Evolutionary conservation across 805 yeast genomes (phyloP), one percentile per base, ranked within the genome.

Genomic region (Saccharomycopsis malanga): DNA sequence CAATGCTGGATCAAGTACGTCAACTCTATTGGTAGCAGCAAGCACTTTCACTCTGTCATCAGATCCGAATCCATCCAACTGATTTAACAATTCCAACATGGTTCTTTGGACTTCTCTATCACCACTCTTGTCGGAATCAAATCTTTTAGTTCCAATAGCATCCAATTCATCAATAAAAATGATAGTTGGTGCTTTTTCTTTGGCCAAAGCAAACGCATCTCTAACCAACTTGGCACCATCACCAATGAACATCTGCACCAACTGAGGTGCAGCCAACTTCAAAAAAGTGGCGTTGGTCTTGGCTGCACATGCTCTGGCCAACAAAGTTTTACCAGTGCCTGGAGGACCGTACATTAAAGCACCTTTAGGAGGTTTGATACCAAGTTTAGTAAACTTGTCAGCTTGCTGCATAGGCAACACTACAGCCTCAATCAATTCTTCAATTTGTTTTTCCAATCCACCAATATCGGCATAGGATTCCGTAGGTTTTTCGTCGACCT

Each of bases 341-440:
- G 99, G 99, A 6, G 99, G 98, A 32, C 99, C 99, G 63, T 93
- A 93, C 89, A 93, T 87, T 45, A 93, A 73, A 3, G 96, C 98
- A 64, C 98, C 98, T 65, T 93, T 93, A 50, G 98, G 98, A 14
- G 98, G 94, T 63, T 86, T 91, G 61, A 93, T 89, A 48, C 99
- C 99, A 67, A 93, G 72, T 50, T 79, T 80, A 62, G 86, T 86
- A 71, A 93, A 91, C 68, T 93, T 91, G 47, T 93, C 98, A 21
- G 96, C 95, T 65, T 93, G 96, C 66, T 89, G 91, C 95, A 93
- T 88, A 29, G 99, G 99, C 53, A 93, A 73, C 22, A 93, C 99
- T 42, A 93, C 96, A 1, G 98, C 99, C 70, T 93, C 99, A 47
- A 91, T 96, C 52, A 93, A 74, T 66, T 93, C 99, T 69, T 93